Base-by-base conservation (phyloP, 2,329 filamentous ascomycete genomes). In the Fusarium pseudoanthophilum region DNA sequence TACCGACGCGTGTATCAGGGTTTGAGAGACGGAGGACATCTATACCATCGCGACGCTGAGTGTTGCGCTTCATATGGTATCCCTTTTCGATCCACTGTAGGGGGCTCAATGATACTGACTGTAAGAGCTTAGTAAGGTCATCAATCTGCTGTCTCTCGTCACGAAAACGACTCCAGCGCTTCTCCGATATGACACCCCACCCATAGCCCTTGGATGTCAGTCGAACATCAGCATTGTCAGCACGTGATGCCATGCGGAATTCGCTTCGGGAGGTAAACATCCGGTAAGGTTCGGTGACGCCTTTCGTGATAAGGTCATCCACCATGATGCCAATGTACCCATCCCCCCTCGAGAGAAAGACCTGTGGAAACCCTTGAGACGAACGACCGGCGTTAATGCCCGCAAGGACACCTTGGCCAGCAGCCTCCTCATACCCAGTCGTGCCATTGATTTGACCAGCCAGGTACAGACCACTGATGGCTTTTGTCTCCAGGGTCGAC, bases 301-400 rank as follows among this genome's bases (percentile, higher is more conserved):
- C 96, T 83, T 98, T 98, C 28, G 95, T 98, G 79, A 97, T 92
- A 42, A 99, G 90, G 80, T 99, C 96, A 82, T 99, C 96, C 78
- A 99, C 95, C 95, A 99, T 97, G 83, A 99, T 93, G 75, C 96
- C 96, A 78, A 99, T 98, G 82, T 98, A 99, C 18, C 94, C 95
- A 81, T 99, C 95, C 4, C 93, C 92, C 72, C 96, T 89, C 13
- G 91, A 91, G 36, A 99, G 85, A 1, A 89, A 89, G 69, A 97
- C 86, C 0, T 91, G 87, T 4, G 86, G 81, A 65, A 92, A 90
- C 3, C 89, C 88, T 69, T 90, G 88, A 0, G 95, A 90, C 4
- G 91, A 88, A n/a, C 96, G 88, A 5, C 95, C 96, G 2, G 96
- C 96, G 79, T 99, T 99, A 78, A 95, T 95, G 37, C 96, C 96